A percentile compares a stretch with the other conserved stretches of the same genome.
phyloP scores from a whole-genome alignment of 2,329 filamentous ascomycete genomes.

The Rhynchosporium agropyri region DNA sequence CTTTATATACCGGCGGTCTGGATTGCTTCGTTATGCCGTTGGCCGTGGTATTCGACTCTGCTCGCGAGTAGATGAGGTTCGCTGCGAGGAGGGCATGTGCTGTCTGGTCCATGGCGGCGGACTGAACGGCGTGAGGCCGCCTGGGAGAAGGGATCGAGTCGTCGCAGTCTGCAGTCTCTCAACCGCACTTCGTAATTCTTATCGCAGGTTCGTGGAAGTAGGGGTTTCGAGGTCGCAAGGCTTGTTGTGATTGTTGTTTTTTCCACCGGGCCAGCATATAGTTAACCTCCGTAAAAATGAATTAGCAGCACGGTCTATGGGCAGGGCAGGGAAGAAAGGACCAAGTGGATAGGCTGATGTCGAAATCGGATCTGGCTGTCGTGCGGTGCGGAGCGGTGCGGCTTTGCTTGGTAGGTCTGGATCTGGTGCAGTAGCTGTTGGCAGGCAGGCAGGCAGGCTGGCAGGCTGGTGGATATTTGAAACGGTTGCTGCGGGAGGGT shows the following conservation, averaged over 20 bases:
- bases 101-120: slow-evolving; percentile 45
- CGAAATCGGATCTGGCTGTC: slow-evolving; percentile 16
- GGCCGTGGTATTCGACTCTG: slow-evolving; percentile 42
- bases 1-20: slow-evolving; percentile 65
- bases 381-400: background rate
- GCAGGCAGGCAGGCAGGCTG: background rate
- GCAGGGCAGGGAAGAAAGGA: slow-evolving; percentile 16
- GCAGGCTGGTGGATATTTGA: slow-evolving; percentile 27
- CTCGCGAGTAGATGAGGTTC: slow-evolving; percentile 49
- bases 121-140: slow-evolving; percentile 26
- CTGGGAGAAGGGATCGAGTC: slow-evolving; percentile 17
- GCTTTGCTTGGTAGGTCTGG: slow-evolving; percentile 4
- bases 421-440: slow-evolving; percentile 9
- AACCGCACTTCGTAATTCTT: slow-evolving; percentile 22
- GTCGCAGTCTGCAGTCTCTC: slow-evolving; percentile 21
- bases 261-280: slow-evolving; percentile 16
- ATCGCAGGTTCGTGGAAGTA: slow-evolving; percentile 16
- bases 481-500: slow-evolving; percentile 36
- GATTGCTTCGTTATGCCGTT: slow-evolving; percentile 30
- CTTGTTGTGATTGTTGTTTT: slow-evolving; percentile 23
- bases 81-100: slow-evolving; percentile 45
- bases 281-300: slow-evolving; percentile 16
- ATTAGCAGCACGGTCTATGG: slow-evolving; percentile 16
- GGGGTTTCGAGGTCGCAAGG: background rate
- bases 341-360: slow-evolving; percentile 21